Evolutionary conservation across 148 eudicot species (phyloP), one percentile per base, ranked within the genome.

Genomic region (Rhododendron ovatum): DNA sequence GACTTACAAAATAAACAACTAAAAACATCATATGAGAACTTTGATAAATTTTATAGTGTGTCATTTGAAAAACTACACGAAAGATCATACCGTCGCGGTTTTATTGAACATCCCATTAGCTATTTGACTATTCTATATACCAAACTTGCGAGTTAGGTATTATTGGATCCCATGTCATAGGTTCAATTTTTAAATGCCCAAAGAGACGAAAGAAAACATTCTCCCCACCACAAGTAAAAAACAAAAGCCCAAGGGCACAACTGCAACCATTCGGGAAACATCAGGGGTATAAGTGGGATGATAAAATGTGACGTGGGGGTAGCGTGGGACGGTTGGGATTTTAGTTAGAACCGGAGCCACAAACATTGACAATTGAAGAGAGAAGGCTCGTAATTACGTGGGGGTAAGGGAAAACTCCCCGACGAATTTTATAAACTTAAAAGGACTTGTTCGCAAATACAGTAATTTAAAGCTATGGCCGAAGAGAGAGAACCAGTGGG

Each of bases 301-400:
- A 69, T 5, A 13, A 82, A n/a, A 41, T 15, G 18, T 71, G 71
- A 84, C 39, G 88, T 84, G 91, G 89, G 51, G 55, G 82, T 81
- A 89, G 87, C 89, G 89, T 89, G 87, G 89, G 91, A 88, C 87
- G 84, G 87, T 87, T 87, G 88, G 67, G 87, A 84, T 50, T 85
- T 80, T 87, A 84, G 89, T 88, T 87, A 83, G 87, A 41, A 41
- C 78, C 39, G 86, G 83, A 76, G 88, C 88, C 92, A 83, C 90
- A 90, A 91, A 93, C 78, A 87, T 91, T 91, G 92, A 93, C 93
- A 93, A 89, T 84, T 47, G 35, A 57, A 59, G 74, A 24, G 75
- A n/a, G 65, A 71, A 14, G 33, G 7, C 14, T 11, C 89, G 84
- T 8, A 41, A 41, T 93, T 92, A 84, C 94, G 93, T 93, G 86